Conservation (phyloP, 164 flowering plant genomes). For the Tetracentron sinense region DNA sequence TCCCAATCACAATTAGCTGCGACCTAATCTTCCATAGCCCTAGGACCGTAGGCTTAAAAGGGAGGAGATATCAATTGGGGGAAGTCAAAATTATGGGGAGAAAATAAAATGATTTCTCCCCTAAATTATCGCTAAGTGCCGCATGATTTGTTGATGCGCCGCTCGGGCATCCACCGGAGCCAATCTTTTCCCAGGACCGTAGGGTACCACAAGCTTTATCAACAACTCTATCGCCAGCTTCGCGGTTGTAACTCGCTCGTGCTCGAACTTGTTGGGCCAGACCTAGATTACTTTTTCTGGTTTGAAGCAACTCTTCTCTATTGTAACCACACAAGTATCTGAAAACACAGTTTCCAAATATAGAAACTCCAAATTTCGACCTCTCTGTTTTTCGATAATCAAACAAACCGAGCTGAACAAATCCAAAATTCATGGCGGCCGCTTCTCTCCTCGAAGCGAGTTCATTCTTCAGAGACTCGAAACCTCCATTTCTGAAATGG, state of each 20-base stretch:
- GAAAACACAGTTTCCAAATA: neutral
- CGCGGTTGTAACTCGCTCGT: neutral
- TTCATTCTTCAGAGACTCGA: conserved; percentile 10
- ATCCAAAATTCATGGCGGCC: conserved; percentile 20
- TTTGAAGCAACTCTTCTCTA: neutral
- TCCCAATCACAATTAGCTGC: too few species aligned
- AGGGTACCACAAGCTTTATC: too few species aligned
- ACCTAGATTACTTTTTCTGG: neutral
- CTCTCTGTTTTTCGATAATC: neutral
- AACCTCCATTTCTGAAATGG: conserved; percentile 14
- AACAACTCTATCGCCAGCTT: neutral
- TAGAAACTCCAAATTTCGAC: neutral
- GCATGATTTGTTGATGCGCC: too few species aligned
- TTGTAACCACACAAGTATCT: neutral
- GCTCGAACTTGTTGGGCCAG: neutral
- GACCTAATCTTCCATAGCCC: too few species aligned
- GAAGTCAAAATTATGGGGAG: too few species aligned
- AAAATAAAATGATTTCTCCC: too few species aligned
- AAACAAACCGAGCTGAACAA: neutral
- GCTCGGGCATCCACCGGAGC: too few species aligned
- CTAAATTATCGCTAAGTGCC: too few species aligned
- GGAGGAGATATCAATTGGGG: too few species aligned
- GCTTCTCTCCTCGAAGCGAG: conserved; percentile 25
- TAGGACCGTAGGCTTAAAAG: too few species aligned
- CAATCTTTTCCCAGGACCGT: too few species aligned